These are phyloP conservation scores for Garcia nutans DNA, from an alignment of 345 rosid species.

Conservation along the genomic window DNA sequence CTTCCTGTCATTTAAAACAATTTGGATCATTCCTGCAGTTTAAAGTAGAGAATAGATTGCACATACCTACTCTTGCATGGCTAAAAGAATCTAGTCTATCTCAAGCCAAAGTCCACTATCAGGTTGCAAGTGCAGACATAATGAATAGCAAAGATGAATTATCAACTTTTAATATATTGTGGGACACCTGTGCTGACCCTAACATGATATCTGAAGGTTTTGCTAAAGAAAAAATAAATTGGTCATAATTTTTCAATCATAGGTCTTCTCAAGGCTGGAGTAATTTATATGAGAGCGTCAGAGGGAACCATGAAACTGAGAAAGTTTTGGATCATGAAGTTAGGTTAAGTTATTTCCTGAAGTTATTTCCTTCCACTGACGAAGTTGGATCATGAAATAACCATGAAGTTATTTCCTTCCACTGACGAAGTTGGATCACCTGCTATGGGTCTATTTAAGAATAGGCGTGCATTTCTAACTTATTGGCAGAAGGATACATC, in stretches of 20 bases:
- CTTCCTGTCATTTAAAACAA: slow-evolving; percentile 64
- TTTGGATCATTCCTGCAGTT: slow-evolving; percentile 51
- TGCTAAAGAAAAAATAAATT: slow-evolving; percentile 51
- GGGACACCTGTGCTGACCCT: slow-evolving; percentile 69
- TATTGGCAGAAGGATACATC: slow-evolving; percentile 52
- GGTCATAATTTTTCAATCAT: slow-evolving; percentile 39
- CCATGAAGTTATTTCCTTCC: too few species aligned
- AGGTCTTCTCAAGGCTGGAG: slow-evolving; percentile 56
- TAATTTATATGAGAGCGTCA: slow-evolving; percentile 42
- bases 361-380: slow-evolving; percentile 30
- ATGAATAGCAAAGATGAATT: slow-evolving; percentile 39
- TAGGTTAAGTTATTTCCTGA: slow-evolving; percentile 24
- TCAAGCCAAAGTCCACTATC: slow-evolving; percentile 39
- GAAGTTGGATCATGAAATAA: slow-evolving; percentile 42
- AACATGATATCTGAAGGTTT: slow-evolving; percentile 57
- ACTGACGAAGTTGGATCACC: slow-evolving; percentile 38
- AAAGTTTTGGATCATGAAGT: slow-evolving; percentile 36
- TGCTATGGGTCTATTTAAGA: slow-evolving; percentile 37
- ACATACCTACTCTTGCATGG: slow-evolving; percentile 57
- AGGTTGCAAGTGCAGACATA: slow-evolving; percentile 34
- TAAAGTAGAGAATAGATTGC: slow-evolving; percentile 54
- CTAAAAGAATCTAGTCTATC: slow-evolving; percentile 46
- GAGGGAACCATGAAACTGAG: slow-evolving; percentile 32
- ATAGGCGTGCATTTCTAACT: slow-evolving; percentile 39
- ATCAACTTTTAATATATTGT: slow-evolving; percentile 43